phyloP scores from a whole-genome alignment of 129 eudicot genomes.

The Rutidosis leptorrhynchoides region DNA sequence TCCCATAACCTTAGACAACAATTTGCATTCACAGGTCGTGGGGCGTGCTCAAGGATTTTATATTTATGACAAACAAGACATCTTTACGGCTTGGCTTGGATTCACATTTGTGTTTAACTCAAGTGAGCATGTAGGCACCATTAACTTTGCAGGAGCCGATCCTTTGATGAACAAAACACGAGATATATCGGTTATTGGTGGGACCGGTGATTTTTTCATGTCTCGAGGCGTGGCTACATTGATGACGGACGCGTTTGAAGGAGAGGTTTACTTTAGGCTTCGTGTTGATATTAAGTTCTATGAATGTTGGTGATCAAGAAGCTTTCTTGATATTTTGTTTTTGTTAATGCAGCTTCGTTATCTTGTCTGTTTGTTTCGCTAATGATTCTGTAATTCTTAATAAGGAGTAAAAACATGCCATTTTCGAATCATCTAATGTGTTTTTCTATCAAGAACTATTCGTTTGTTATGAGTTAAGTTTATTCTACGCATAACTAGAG shows the following conservation, averaged over 20 bases:
- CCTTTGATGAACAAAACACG: constrained; percentile 74
- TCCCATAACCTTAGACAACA: constrained; percentile 64
- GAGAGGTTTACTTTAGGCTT: constrained; percentile 71
- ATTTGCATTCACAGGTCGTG: constrained; percentile 55
- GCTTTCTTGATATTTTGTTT: too few relatives aligned
- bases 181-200: constrained; percentile 76
- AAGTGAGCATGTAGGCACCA: constrained; percentile 47
- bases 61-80: constrained; percentile 48
- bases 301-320: constrained; percentile 54
- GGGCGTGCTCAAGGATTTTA: constrained; percentile 78
- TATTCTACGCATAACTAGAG: not conserved
- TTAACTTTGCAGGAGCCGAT: constrained; percentile 74
- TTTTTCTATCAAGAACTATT: not conserved
- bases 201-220: constrained; percentile 87
- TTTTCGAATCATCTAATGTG: not conserved
- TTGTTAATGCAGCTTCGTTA: not conserved
- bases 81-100: constrained; percentile 54
- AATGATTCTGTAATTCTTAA: not conserved
- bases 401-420: constrained; percentile 25
- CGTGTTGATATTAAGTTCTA: constrained; percentile 58
- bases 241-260: constrained; percentile 66
- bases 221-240: constrained; percentile 67
- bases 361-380: constrained; percentile 1
- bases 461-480: constrained; percentile 2
- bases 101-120: constrained; percentile 71